phyloP scores from a whole-genome alignment of 306 rosid genomes.

The Rosa lucieae region DNA sequence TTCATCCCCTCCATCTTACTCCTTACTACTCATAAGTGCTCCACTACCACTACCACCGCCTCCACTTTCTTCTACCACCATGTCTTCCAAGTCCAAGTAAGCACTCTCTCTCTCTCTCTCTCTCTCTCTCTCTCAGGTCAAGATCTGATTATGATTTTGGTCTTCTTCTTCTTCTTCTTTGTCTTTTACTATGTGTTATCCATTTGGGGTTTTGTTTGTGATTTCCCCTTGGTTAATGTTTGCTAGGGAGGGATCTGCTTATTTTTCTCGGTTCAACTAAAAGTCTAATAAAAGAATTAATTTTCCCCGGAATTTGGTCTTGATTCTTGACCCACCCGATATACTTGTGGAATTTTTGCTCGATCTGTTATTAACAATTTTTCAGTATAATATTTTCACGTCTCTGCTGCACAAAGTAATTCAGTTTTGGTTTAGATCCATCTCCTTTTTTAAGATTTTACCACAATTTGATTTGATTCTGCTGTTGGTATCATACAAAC shows the following conservation, averaged over 20 bases:
- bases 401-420: slow-evolving; percentile 13
- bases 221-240: slow-evolving; percentile 14
- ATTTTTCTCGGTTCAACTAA: slow-evolving; percentile 10
- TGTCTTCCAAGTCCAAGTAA: slow-evolving; percentile 87
- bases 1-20: slow-evolving; percentile 23
- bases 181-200: neutral
- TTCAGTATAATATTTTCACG: neutral
- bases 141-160: slow-evolving; percentile 55
- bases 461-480: neutral
- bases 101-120: slow-evolving; percentile 9
- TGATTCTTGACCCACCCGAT: slow-evolving; percentile 1
- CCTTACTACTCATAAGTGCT: slow-evolving; percentile 11
- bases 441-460: neutral
- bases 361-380: neutral
- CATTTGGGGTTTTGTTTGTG: slow-evolving; percentile 15
- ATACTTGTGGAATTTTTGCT: slow-evolving; percentile 8
- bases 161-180: slow-evolving; percentile 9
- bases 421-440: slow-evolving; percentile 47
- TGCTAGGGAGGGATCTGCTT: slow-evolving; percentile 46
- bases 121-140: neutral
- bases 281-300: neutral
- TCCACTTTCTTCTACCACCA: slow-evolving; percentile 33
- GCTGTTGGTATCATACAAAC: neutral
- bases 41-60: slow-evolving; percentile 14
- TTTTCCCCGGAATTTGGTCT: slow-evolving; percentile 1